phyloP scores from a whole-genome alignment of 306 rosid genomes.

The Mucuna pruriens region DNA sequence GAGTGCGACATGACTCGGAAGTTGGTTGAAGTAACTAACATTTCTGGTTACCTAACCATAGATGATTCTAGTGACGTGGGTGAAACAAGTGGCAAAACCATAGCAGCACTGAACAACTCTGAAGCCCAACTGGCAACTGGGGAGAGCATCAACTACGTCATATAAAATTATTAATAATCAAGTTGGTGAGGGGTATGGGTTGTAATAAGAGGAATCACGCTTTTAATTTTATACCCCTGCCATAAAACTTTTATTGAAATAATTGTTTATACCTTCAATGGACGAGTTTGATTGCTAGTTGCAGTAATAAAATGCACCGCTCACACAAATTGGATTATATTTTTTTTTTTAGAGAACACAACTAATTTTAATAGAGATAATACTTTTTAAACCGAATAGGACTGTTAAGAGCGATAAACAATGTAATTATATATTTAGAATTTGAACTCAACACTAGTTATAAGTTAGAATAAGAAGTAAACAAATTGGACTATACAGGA shows the following conservation, averaged over 20 bases:
- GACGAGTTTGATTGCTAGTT: background rate
- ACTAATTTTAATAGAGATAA: no score
- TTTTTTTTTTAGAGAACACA: no score
- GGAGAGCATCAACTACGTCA: background rate
- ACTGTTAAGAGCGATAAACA: no score
- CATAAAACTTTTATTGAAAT: no score
- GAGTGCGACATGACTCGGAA: background rate
- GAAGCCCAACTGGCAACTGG: background rate
- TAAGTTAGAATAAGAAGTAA: no score
- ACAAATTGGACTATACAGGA: no score
- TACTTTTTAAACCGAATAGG: no score
- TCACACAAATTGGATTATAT: no score
- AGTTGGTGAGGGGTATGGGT: background rate
- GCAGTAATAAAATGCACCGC: no score
- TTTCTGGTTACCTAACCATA: background rate
- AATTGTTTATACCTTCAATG: no score
- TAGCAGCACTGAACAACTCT: conserved; percentile 1
- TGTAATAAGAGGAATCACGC: background rate
- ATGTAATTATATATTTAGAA: no score
- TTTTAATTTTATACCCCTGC: background rate
- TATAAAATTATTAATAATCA: background rate
- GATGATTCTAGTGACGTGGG: background rate
- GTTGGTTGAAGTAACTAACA: background rate
- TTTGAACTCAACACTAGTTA: no score
- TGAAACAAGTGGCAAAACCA: conserved; percentile 12